Evolutionary conservation across 441 rosid genomes (phyloP).

Genomic region (Flueggea neowawraea): DNA sequence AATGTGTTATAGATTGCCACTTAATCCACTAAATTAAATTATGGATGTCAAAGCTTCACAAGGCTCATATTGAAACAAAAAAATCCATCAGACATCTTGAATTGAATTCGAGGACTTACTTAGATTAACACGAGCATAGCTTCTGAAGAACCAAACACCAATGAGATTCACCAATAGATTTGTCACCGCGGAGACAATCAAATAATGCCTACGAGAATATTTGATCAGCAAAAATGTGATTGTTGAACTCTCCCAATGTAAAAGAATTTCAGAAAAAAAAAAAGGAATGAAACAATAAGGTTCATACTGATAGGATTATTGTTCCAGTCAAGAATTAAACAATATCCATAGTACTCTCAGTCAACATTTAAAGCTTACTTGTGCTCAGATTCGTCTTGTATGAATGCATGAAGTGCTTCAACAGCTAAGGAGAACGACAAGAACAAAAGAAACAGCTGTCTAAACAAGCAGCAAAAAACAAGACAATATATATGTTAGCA

Average conservation of each 20-base stretch:
- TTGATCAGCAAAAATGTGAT: slow-evolving; percentile 1
- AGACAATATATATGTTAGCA: slow-evolving; percentile 45
- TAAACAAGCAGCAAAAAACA: slow-evolving; percentile 67
- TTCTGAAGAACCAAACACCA: slow-evolving; percentile 98
- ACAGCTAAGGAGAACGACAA: slow-evolving; percentile 97
- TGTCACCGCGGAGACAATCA: slow-evolving; percentile 95
- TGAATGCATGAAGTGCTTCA: slow-evolving; percentile 98
- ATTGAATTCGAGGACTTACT: slow-evolving; percentile 43
- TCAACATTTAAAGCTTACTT: slow-evolving; percentile 50
- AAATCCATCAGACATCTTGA: neutral
- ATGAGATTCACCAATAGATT: slow-evolving; percentile 87
- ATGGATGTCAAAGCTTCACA: too few species aligned
- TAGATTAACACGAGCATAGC: slow-evolving; percentile 84
- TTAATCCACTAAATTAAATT: too few species aligned
- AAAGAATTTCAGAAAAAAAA: neutral
- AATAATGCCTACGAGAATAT: slow-evolving; percentile 72
- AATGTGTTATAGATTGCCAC: too few species aligned
- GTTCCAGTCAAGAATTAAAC: slow-evolving; percentile 6
- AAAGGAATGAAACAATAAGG: too few species aligned
- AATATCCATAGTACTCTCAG: neutral
- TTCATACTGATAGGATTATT: too few species aligned
- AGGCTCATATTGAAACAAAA: too few species aligned
- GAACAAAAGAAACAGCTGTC: slow-evolving; percentile 99
- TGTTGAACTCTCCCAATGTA: neutral
- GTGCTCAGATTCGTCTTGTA: slow-evolving; percentile 98